phyloP scores from a whole-genome alignment of 2,329 filamentous ascomycete genomes.

The Fusarium phyllophilum region DNA sequence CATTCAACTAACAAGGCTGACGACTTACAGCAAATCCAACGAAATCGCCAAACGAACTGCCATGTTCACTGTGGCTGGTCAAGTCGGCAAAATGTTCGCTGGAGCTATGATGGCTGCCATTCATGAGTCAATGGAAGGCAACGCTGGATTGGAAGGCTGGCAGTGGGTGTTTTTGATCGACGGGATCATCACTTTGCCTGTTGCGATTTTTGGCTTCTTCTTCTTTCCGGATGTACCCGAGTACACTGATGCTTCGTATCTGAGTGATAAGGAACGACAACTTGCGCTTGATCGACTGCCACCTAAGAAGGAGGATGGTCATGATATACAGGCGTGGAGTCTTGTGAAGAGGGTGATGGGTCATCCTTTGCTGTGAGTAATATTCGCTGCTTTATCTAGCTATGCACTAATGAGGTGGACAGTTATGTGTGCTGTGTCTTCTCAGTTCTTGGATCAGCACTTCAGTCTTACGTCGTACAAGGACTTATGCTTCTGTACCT shows the following conservation, averaged over 20 bases:
- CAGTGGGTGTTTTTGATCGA: constrained; percentile 52
- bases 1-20: accelerated
- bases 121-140: constrained; percentile 49
- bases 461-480: constrained; percentile 41
- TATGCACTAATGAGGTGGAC: not conserved
- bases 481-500: constrained; percentile 42
- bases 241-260: constrained; percentile 49
- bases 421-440: constrained; percentile 43
- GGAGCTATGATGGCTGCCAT: constrained; percentile 65
- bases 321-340: constrained; percentile 47
- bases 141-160: constrained; percentile 57
- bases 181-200: constrained; percentile 31
- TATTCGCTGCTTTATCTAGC: accelerated
- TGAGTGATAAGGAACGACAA: constrained; percentile 48
- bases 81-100: constrained; percentile 67
- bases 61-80: constrained; percentile 67
- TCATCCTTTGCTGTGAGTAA: constrained; percentile 43
- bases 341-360: constrained; percentile 45
- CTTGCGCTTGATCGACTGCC: constrained; percentile 46
- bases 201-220: constrained; percentile 36
- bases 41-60: constrained; percentile 69
- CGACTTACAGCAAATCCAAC: constrained; percentile 48
- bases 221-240: constrained; percentile 47
- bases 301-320: constrained; percentile 47
- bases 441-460: constrained; percentile 38